Percentiles rank a stretch among this genome's conserved stretches.
phyloP scores from a whole-genome alignment of 2,329 filamentous ascomycete genomes.

The Neurospora sp. region DNA sequence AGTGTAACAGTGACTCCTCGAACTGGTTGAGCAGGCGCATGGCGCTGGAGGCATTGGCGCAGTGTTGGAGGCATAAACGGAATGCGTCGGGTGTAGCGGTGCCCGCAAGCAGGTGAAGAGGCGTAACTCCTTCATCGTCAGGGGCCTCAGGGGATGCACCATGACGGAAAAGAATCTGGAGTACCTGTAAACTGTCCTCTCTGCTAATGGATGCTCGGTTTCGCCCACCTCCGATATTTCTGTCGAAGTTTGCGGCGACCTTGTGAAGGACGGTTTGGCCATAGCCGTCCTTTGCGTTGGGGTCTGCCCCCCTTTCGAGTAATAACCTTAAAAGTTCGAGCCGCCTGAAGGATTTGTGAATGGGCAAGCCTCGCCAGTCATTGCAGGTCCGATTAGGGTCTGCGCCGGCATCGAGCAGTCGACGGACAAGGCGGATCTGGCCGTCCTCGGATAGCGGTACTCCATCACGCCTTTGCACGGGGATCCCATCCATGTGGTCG shows the following conservation, averaged over 20 bases:
- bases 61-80: slow-evolving; percentile 11
- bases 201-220: neutral
- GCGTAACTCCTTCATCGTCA: slow-evolving; percentile 17
- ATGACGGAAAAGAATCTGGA: slow-evolving; percentile 13
- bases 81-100: slow-evolving; percentile 13
- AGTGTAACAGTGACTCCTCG: slow-evolving; percentile 22
- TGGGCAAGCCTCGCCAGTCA: slow-evolving; percentile 2
- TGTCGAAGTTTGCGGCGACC: slow-evolving; percentile 4
- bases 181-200: neutral
- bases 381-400: slow-evolving; percentile 9
- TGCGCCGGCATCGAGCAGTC: slow-evolving; percentile 15
- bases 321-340: slow-evolving; percentile 15
- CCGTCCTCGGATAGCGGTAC: slow-evolving; percentile 8
- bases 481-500: neutral
- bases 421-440: slow-evolving; percentile 13
- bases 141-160: slow-evolving; percentile 11
- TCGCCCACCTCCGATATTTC: slow-evolving; percentile 4
- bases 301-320: slow-evolving; percentile 19
- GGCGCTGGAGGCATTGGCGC: neutral
- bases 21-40: slow-evolving; percentile 9
- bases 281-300: slow-evolving; percentile 7
- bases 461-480: neutral
- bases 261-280: slow-evolving; percentile 16
- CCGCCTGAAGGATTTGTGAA: slow-evolving; percentile 4
- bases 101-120: slow-evolving; percentile 10